Conservation (phyloP, 1,139 yeast genomes). For the Fermentozyma sake region DNA sequence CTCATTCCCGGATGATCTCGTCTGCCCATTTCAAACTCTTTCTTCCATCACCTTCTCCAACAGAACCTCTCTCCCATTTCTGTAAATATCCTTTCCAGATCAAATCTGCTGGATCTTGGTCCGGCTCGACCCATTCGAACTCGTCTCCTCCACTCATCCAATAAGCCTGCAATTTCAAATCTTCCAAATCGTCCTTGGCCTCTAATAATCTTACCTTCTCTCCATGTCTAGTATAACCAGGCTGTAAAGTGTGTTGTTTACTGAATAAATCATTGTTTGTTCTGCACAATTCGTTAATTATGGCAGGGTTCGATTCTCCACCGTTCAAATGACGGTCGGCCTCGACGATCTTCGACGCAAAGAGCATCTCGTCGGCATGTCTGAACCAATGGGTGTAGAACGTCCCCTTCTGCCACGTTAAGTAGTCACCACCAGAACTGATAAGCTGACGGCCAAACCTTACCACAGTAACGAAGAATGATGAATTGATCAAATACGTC, state of each 20-base stretch:
- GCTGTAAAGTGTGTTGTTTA: constrained; percentile 25
- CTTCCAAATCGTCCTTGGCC: constrained; percentile 45
- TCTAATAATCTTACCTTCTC: constrained; percentile 37
- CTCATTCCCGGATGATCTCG: no score
- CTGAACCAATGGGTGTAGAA: constrained; percentile 61
- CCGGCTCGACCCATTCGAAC: constrained; percentile 78
- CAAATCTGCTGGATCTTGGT: constrained; percentile 71
- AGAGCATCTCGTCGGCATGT: constrained; percentile 65
- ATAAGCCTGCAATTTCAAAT: constrained; percentile 62
- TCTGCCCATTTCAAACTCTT: constrained; percentile 20
- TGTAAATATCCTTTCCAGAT: constrained; percentile 45
- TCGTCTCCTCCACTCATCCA: constrained; percentile 78
- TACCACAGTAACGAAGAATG: constrained; percentile 58
- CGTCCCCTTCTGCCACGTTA: constrained; percentile 64
- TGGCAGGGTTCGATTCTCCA: constrained; percentile 31
- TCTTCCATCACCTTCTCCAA: constrained; percentile 6
- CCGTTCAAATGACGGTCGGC: constrained; percentile 53
- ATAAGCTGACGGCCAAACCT: constrained; percentile 48
- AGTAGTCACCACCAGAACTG: constrained; percentile 49
- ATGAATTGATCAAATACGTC: constrained; percentile 60
- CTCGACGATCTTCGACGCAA: constrained; percentile 62
- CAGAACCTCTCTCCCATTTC: constrained; percentile 17
- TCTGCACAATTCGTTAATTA: constrained; percentile 39
- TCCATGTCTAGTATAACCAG: constrained; percentile 36
- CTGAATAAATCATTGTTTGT: constrained; percentile 19